Evolutionary conservation across 192 early-diverging fungal genomes (phyloP), one percentile per base, ranked within the genome.

Genomic region (Coemansia javaensis): DNA sequence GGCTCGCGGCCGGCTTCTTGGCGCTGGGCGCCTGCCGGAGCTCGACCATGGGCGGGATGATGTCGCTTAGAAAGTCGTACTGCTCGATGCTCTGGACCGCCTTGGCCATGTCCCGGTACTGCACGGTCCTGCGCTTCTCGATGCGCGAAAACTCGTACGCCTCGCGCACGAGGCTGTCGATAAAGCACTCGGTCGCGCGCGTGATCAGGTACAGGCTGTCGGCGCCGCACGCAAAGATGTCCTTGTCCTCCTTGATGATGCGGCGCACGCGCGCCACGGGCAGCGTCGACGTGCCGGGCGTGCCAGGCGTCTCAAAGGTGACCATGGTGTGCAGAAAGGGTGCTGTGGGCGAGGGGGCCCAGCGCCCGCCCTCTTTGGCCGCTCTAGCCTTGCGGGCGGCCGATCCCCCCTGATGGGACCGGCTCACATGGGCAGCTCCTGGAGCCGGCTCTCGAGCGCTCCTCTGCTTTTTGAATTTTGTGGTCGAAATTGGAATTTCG

Each of bases 161-260:
- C 60, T 85, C 81, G 37, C 63, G 68, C 12, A 82, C 79, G 38
- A 88, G 71, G 28, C 79, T 80, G 34, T 82, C 84, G 44, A 85
- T 63, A 51, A 88, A 88, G 22, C 80, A 52, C 73, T 88, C 86
- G 43, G 86, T 82, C 14, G 86, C 84, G 18, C 77, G 56, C 9
- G 79, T 76, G 27, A 88, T 81, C 41, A 84, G 52, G 32, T 84
- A 84, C 17, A 82, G 73, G 11, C 82, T 79, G 24, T 88, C 86
- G 10, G 82, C 66, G 38, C 81, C 83, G 60, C 82, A 81, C 17
- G 81, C 70, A 25, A 66, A 71, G 2, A 88, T 77, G 44, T 88
- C 86, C 58, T 82, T 81, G 57, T 88, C 86, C 48, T 85, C 81
- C 48, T 86, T 88, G 55, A 88, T 82, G 47, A 88, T 85, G 13